Conservation (phyloP, 2,329 filamentous ascomycete species). For the Rhynchosporium graminicola region DNA sequence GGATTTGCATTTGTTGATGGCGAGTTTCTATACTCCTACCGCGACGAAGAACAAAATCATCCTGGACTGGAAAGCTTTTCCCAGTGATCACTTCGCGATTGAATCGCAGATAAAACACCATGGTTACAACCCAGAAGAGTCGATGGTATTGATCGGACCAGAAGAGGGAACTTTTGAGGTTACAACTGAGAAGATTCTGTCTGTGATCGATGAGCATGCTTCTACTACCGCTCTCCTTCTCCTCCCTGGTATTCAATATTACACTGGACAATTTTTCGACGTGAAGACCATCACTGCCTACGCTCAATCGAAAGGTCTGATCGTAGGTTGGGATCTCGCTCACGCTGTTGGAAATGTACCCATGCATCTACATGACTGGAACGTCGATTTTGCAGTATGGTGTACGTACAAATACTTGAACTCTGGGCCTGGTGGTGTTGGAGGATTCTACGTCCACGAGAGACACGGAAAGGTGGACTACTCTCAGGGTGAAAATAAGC, state of each 20-base stretch:
- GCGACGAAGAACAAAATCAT: conserved; percentile 65
- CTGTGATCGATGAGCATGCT: conserved; percentile 73
- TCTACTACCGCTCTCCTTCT: conserved; percentile 73
- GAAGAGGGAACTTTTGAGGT: conserved; percentile 59
- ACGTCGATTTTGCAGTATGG: conserved; percentile 90
- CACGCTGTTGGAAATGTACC: conserved; percentile 85
- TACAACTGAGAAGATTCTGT: conserved; percentile 69
- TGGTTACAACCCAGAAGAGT: conserved; percentile 60
- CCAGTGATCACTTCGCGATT: conserved; percentile 83
- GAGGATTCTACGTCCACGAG: conserved; percentile 78
- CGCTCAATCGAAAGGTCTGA: conserved; percentile 69
- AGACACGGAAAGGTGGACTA: conserved; percentile 61
- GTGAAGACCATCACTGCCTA: conserved; percentile 77
- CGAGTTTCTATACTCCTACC: conserved; percentile 68
- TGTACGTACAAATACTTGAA: conserved; percentile 96
- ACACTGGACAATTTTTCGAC: conserved; percentile 86
- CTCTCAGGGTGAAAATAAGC: conserved; percentile 43
- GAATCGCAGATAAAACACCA: conserved; percentile 79
- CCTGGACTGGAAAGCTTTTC: conserved; percentile 81
- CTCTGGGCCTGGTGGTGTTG: conserved; percentile 79
- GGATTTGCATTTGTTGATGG: conserved; percentile 69
- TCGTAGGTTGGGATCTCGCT: conserved; percentile 85
- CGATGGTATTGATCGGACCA: conserved; percentile 75
- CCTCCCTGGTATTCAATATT: conserved; percentile 88
- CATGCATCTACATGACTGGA: conserved; percentile 79